Conservation (phyloP, 805 yeast genomes). For the Metschnikowia baotianmanensis region DNA sequence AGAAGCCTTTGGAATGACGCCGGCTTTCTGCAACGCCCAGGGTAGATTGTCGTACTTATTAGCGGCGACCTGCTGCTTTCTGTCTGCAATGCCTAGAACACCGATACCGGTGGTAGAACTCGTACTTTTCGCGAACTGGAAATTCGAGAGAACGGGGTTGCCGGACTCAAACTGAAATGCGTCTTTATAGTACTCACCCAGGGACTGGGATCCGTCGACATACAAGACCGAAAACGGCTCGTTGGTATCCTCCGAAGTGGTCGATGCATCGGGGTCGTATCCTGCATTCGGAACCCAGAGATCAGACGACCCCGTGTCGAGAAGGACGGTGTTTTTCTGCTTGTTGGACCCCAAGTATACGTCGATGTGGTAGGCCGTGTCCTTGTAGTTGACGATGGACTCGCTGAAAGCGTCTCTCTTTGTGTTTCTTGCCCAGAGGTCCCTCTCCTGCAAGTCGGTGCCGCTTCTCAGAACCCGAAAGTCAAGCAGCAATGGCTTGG, state of each 20-base stretch:
- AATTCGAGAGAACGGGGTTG: conserved; percentile 4
- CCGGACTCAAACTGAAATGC: conserved; percentile 4
- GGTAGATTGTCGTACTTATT: conserved; percentile 52
- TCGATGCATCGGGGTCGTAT: conserved; percentile 5
- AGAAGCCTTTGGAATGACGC: conserved; percentile 54
- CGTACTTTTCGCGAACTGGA: conserved; percentile 14
- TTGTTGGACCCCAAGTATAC: conserved; percentile 25
- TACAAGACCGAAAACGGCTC: conserved; percentile 9
- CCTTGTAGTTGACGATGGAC: conserved; percentile 7
- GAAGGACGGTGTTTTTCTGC: conserved; percentile 29
- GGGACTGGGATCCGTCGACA: conserved; percentile 5
- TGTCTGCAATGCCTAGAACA: conserved; percentile 10
- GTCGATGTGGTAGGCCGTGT: conserved; percentile 13
- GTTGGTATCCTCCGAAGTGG: conserved; percentile 9
- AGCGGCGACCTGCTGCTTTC: conserved; percentile 3
- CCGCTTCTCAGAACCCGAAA: conserved; percentile 9
- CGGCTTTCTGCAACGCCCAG: conserved; percentile 51
- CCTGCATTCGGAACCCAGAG: conserved; percentile 30
- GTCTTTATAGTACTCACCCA: conserved; percentile 13
- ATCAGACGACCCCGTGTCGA: conserved; percentile 45
- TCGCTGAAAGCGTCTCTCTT: conserved; percentile 11
- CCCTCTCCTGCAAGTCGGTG: conserved; percentile 2
- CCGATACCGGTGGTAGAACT: not conserved
- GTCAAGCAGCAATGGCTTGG: conserved; percentile 10
- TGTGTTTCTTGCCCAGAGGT: conserved; percentile 1